A percentile compares a stretch with the other conserved stretches of the same genome.
Conservation (phyloP, 2,329 filamentous ascomycete species). For the Blastomyces percursus region DNA sequence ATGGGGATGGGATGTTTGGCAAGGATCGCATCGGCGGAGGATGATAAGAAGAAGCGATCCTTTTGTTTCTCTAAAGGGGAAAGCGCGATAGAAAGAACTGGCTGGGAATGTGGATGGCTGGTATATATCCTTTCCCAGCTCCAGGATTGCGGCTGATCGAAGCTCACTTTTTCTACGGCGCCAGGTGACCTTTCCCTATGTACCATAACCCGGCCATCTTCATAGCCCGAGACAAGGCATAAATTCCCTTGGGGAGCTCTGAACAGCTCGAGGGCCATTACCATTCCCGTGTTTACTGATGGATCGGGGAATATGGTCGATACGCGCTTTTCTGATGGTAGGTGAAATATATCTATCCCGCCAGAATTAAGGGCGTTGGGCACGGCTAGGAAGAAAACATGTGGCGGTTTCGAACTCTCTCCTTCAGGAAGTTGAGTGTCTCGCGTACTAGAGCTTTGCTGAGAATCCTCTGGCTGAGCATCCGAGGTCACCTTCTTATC, state of each 20-base stretch:
- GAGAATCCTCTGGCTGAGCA: not conserved
- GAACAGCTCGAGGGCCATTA: constrained; percentile 67
- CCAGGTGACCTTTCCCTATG: constrained; percentile 41
- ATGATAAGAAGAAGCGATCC: constrained; percentile 56
- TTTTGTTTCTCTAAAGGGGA: constrained; percentile 30
- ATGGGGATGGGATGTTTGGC: constrained; percentile 61
- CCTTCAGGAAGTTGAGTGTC: not conserved
- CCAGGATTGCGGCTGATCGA: constrained; percentile 19
- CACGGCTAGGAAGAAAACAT: constrained; percentile 53
- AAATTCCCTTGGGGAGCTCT: constrained; percentile 38
- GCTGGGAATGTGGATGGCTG: constrained; percentile 61
- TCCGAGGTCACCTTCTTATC: not conserved
- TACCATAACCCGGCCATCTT: constrained; percentile 66
- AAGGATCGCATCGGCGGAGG: constrained; percentile 68
- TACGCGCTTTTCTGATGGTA: constrained; percentile 63
- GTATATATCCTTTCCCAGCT: constrained; percentile 51
- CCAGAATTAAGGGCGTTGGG: constrained; percentile 67
- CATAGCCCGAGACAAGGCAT: constrained; percentile 65
- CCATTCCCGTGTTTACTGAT: constrained; percentile 52
- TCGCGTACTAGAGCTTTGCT: constrained; percentile 18
- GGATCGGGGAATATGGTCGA: constrained; percentile 45
- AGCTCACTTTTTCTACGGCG: constrained; percentile 24
- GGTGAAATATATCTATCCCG: constrained; percentile 70
- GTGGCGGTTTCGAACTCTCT: constrained; percentile 14
- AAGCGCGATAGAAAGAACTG: constrained; percentile 63